Base-by-base conservation (phyloP, 2,329 filamentous ascomycete species). In the Sphaerulina vaccinii region DNA sequence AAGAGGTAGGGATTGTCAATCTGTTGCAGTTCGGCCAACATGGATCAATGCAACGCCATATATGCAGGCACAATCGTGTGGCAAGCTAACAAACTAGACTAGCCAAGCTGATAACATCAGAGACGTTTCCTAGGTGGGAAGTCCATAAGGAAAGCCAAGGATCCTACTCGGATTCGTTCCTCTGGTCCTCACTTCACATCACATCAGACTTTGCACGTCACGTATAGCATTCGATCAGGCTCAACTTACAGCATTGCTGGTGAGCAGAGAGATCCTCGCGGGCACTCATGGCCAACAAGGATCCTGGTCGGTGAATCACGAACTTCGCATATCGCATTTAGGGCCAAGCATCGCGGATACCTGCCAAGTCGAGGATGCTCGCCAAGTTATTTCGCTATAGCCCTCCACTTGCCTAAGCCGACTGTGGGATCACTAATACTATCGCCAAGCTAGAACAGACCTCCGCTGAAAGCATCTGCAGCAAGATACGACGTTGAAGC, bases 81-180 rank as follows among this genome's bases (percentile, higher is more conserved):
- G 40, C 52, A 48, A 35, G 9, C 43, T 49, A 46, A 35, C 52
- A 48, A 35, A 8, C 43, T 44, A 32, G 21, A 15, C 15, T 27
- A 37, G 54, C 54, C 54, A 56, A 56, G 54, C 37, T 54, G 54
- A 56, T 54, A 56, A 22, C 32, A 16, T 13, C 13, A 9, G 22
- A 32, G 24, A 49, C 54, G 44, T 51, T 44, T 10, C 54, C 54
- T 24, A 37, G 46, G 23, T 32, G 42, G 54, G 54, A 51, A 56
- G 54, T 42, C 51, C 37, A 46, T 44, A 56, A 56, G 54, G 45
- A 51, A 51, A 35, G 54, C 54, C 54, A 56, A 56, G 54, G 29
- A 7, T 39, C 44, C 19, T n/a, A 29, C 33, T 15, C 15, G 21
- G 19, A 39, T 19, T 10, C 22, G 6, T 10, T 40, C 10, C 10